These are phyloP conservation scores for Ajuga chamaepitys DNA, from an alignment of 257 asterid genomes.

Conservation along the genomic window DNA sequence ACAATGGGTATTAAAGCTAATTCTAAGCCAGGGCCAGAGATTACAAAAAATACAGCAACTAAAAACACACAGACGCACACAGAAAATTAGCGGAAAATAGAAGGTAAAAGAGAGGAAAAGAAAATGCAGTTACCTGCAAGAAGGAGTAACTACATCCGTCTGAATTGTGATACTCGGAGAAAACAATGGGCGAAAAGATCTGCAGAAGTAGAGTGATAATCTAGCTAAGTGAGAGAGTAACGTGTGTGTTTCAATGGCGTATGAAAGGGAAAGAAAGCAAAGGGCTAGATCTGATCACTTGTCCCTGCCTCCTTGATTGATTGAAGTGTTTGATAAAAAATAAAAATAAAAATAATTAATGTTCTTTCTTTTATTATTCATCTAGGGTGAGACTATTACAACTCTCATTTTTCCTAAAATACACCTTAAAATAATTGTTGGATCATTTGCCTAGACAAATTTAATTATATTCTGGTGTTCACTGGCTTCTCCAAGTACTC, in stretches of 20 bases:
- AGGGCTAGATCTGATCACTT: conserved; percentile 41
- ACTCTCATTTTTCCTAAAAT: too few species aligned
- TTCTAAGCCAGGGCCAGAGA: background rate
- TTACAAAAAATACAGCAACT: background rate
- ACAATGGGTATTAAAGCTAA: background rate
- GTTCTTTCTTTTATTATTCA: background rate
- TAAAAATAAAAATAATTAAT: too few species aligned
- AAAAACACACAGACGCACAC: background rate
- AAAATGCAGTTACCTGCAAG: conserved; percentile 23
- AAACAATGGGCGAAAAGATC: conserved; percentile 17
- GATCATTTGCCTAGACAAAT: too few species aligned
- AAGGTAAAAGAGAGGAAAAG: background rate
- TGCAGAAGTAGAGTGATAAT: conserved; percentile 16
- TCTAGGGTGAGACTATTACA: too few species aligned
- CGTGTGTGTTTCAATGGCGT: conserved; percentile 19
- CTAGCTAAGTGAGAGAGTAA: background rate
- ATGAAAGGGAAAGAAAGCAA: conserved; percentile 19
- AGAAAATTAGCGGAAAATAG: background rate
- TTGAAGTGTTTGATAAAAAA: conserved; percentile 24
- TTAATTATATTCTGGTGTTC: too few species aligned
- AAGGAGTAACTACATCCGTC: conserved; percentile 6
- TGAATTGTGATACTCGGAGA: conserved; percentile 5
- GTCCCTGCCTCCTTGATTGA: conserved; percentile 25
- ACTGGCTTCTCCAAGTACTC: too few species aligned
- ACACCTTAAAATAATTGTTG: too few species aligned